phyloP scores from a whole-genome alignment of 371 early-diverging fungal species.

The Choanephora cucurbitarum region DNA sequence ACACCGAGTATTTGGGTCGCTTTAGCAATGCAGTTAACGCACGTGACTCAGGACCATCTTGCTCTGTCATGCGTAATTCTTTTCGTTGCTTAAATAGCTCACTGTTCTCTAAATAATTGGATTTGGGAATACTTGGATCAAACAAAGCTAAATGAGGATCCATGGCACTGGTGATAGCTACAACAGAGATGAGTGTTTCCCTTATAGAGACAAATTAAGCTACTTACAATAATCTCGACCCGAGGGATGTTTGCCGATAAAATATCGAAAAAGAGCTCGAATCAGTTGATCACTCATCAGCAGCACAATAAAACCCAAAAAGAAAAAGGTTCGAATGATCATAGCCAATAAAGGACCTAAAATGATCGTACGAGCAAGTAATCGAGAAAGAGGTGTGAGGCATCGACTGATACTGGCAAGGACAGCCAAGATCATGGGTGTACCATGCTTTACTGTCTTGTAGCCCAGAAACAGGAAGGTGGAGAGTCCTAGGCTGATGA shows the following conservation, averaged over 20 bases:
- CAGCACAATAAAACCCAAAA: slow-evolving; percentile 30
- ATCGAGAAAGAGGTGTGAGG: slow-evolving; percentile 27
- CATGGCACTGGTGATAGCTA: slow-evolving; percentile 38
- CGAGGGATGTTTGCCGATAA: slow-evolving; percentile 35
- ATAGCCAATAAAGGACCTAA: slow-evolving; percentile 28
- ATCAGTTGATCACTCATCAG: slow-evolving; percentile 34
- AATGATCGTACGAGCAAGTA: slow-evolving; percentile 21
- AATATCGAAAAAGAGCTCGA: slow-evolving; percentile 20
- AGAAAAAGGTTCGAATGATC: slow-evolving; percentile 30
- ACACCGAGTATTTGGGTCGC: slow-evolving; percentile 47
- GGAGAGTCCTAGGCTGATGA: slow-evolving; percentile 28
- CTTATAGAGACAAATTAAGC: too few species aligned
- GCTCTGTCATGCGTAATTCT: slow-evolving; percentile 21
- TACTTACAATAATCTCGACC: slow-evolving; percentile 30
- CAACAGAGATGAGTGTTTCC: too few species aligned
- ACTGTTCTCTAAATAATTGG: slow-evolving; percentile 25
- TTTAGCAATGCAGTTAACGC: slow-evolving; percentile 21
- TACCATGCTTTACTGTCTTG: slow-evolving; percentile 38
- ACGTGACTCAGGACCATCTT: slow-evolving; percentile 14
- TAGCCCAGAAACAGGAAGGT: slow-evolving; percentile 33
- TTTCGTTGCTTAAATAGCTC: slow-evolving; percentile 26
- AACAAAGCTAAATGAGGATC: slow-evolving; percentile 34
- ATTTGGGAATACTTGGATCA: slow-evolving; percentile 29
- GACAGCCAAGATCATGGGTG: slow-evolving; percentile 29
- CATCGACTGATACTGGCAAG: slow-evolving; percentile 25